Conservation (phyloP, 345 rosid genomes). For the Melaleuca alternifolia region DNA sequence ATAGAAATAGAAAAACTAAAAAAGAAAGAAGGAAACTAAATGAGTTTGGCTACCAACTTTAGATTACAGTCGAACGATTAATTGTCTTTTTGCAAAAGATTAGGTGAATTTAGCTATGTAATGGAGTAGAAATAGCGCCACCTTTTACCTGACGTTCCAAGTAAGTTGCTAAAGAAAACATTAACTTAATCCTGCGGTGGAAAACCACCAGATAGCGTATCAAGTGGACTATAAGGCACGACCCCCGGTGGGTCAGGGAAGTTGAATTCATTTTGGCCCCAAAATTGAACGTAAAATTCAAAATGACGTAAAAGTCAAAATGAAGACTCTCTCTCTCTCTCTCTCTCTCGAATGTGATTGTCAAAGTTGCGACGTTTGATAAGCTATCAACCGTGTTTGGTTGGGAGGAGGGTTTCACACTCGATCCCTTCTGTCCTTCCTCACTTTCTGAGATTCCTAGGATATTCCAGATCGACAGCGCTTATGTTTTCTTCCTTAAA, state of each 20-base stretch:
- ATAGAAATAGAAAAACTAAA: too few species aligned
- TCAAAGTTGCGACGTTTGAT: not conserved
- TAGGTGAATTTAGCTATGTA: too few species aligned
- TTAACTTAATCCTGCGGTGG: not conserved
- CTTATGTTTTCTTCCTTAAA: not conserved
- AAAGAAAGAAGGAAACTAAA: too few species aligned
- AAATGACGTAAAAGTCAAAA: too few species aligned
- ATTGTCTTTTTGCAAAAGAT: too few species aligned
- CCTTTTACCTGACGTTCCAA: not conserved
- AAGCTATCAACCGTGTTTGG: not conserved
- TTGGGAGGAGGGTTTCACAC: not conserved
- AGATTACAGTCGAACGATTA: too few species aligned
- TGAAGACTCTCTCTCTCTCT: not conserved
- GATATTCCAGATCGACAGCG: not conserved
- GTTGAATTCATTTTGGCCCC: not conserved
- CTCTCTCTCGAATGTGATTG: not conserved
- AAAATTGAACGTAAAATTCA: fast-evolving
- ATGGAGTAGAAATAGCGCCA: too few species aligned
- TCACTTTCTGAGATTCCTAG: not conserved
- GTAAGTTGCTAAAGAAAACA: not conserved
- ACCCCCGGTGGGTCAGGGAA: not conserved
- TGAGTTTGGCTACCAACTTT: too few species aligned
- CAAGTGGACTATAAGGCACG: not conserved
- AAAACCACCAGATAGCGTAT: too few species aligned
- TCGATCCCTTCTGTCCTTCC: not conserved